Evolutionary conservation across 805 yeast genomes (phyloP).

Genomic region (Yamadazyma akitaensis): DNA sequence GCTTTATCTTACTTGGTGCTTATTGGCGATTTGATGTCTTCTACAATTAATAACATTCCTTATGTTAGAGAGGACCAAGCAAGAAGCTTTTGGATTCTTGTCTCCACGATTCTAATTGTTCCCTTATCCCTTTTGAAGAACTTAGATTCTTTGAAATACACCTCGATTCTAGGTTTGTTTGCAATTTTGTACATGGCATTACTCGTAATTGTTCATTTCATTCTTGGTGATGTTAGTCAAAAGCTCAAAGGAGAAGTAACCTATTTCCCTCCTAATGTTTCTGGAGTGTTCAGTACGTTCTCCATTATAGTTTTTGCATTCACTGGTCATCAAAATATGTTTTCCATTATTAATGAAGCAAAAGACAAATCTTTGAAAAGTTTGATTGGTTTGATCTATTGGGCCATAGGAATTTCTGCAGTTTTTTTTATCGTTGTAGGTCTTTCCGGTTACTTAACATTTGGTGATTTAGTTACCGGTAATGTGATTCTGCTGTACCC

Average conservation of each 20-base stretch:
- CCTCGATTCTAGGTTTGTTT: constrained; percentile 76
- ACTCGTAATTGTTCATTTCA: constrained; percentile 69
- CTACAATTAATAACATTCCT: constrained; percentile 36
- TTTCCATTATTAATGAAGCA: constrained; percentile 81
- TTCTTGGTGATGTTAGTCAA: constrained; percentile 50
- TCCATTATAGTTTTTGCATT: constrained; percentile 94
- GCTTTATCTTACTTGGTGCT: constrained; percentile 72
- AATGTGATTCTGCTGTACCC: constrained; percentile 70
- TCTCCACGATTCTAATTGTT: constrained; percentile 40
- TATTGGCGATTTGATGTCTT: constrained; percentile 76
- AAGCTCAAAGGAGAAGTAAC: constrained; percentile 27
- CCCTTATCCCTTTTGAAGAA: constrained; percentile 73
- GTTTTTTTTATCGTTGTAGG: constrained; percentile 70
- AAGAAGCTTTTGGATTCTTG: constrained; percentile 60
- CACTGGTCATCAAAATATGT: constrained; percentile 96
- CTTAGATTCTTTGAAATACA: constrained; percentile 79
- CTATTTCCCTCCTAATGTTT: constrained; percentile 39
- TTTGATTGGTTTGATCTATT: constrained; percentile 39
- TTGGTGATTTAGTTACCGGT: constrained; percentile 63
- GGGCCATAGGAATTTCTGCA: constrained; percentile 60
- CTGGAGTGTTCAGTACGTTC: constrained; percentile 59
- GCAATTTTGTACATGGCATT: constrained; percentile 76
- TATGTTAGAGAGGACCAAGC: constrained; percentile 19
- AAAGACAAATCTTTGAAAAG: constrained; percentile 45
- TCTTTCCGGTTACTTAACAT: constrained; percentile 76